phyloP scores from a whole-genome alignment of 495 filamentous ascomycete species.

The Talaromyces trachyspermus region DNA sequence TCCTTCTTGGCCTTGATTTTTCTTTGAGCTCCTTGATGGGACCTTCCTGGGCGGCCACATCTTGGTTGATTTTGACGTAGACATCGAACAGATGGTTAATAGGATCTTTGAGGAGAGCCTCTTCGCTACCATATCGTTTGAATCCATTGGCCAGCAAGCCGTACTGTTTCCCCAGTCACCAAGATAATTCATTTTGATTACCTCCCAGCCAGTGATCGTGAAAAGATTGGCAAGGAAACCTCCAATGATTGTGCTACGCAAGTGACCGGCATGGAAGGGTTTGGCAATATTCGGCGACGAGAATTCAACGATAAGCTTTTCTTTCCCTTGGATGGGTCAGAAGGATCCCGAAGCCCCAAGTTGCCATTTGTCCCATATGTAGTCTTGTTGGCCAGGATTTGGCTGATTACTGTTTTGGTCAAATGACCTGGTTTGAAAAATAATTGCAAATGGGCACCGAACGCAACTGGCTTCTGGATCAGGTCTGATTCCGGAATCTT shows the following conservation, averaged over 20 bases:
- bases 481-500: slow-evolving; percentile 77
- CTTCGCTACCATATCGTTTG: slow-evolving; percentile 55
- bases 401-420: slow-evolving; percentile 51
- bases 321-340: slow-evolving; percentile 60
- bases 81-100: slow-evolving; percentile 65
- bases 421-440: slow-evolving; percentile 62
- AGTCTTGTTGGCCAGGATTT: slow-evolving; percentile 52
- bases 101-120: slow-evolving; percentile 51
- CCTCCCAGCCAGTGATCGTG: slow-evolving; percentile 64
- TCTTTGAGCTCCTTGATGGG: slow-evolving; percentile 52
- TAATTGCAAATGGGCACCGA: slow-evolving; percentile 70
- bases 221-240: slow-evolving; percentile 64
- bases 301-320: slow-evolving; percentile 68
- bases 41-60: slow-evolving; percentile 42
- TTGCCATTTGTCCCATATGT: slow-evolving; percentile 61
- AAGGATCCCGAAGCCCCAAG: slow-evolving; percentile 58
- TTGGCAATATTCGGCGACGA: slow-evolving; percentile 73
- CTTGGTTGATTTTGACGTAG: slow-evolving; percentile 57
- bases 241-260: slow-evolving; percentile 71
- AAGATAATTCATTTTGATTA: slow-evolving; percentile 66
- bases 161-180: slow-evolving; percentile 74
- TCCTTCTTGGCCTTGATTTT: slow-evolving; percentile 45
- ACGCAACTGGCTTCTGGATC: slow-evolving; percentile 55
- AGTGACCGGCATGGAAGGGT: slow-evolving; percentile 65
- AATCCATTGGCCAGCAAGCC: slow-evolving; percentile 64